Base-by-base conservation (phyloP, 2,329 filamentous ascomycete species). In the Aspergillus novofumigatus region DNA sequence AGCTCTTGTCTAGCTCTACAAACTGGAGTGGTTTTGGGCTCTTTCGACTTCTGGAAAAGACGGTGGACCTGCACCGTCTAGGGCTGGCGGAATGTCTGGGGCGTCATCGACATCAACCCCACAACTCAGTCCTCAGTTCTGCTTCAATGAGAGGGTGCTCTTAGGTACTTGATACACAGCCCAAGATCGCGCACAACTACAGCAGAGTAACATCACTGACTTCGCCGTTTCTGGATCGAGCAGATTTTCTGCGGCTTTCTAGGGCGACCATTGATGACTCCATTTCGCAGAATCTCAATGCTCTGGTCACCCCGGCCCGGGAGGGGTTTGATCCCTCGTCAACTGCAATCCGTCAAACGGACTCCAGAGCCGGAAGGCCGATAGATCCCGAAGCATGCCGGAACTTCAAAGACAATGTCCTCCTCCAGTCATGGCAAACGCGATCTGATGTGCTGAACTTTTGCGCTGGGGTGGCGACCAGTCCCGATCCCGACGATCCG, bases 251-350 rank as follows among this genome's bases (percentile, higher is more conserved):
- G 23, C 89, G 92, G 42, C 75, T 94, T 63, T 97, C 93, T 9
- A 86, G 94, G 62, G 82, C 85, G 53, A 85, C 89, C 50, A 88
- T 97, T 68, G 94, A 99, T 76, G 94, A 99, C 75, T 91, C 90
- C 48, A 97, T 99, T 69, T 86, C 86, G 0, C 92, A 96, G 69
- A 93, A 95, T 68, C 85, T 99, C 59, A 97, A 97, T 78, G 91
- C 91, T 1, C 83, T 97, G 41, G 78, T 91, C 48, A 92, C 88
- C 0, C 93, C 93, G 0, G 82, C 90, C 11, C 78, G 80, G 48
- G 67, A 68, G 35, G 85, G 86, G 17, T 97, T 96, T 75, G 89
- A 96, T 70, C 90, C 93, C 1, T 77, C 82, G 0, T 92, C 90
- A 1, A 96, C 91, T 1, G 83, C 86, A 0, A 78, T 82, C 14